phyloP scores from a whole-genome alignment of 345 rosid species.

The Pseudoturritis turrita region DNA sequence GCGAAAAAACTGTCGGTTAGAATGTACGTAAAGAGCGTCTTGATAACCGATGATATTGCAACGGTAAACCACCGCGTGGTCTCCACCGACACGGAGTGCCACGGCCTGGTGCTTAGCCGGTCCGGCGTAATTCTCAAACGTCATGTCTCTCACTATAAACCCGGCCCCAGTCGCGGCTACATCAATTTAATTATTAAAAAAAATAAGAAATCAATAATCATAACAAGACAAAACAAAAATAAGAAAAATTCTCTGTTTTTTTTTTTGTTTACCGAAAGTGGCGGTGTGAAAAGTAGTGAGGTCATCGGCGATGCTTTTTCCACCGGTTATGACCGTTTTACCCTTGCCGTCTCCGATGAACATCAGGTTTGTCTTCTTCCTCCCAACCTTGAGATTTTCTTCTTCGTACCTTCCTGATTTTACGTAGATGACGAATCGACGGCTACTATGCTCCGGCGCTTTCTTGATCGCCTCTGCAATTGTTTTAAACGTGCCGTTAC shows the following conservation, averaged over 20 bases:
- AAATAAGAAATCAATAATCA: not conserved
- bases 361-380: conserved; percentile 83
- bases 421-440: conserved; percentile 73
- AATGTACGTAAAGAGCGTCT: conserved; percentile 91
- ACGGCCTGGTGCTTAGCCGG: conserved; percentile 93
- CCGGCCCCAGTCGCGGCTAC: conserved; percentile 94
- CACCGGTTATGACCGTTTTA: conserved; percentile 69
- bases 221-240: not conserved
- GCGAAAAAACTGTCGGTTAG: conserved; percentile 88
- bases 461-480: conserved; percentile 85
- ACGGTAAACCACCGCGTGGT: conserved; percentile 83
- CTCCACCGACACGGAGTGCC: conserved; percentile 91
- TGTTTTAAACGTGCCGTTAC: conserved; percentile 78
- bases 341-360: conserved; percentile 93
- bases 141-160: conserved; percentile 83
- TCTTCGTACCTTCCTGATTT: conserved; percentile 97
- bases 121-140: conserved; percentile 92
- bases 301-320: conserved; percentile 50
- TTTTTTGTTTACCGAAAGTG: conserved; percentile 58
- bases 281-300: conserved; percentile 94
- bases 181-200: not conserved
- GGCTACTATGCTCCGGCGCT: conserved; percentile 66
- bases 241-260: not conserved
- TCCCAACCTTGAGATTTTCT: conserved; percentile 65
- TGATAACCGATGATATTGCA: conserved; percentile 83